A percentile compares a stretch with the other conserved stretches of the same genome.
phyloP scores from a whole-genome alignment of 805 yeast species.

The Zygosaccharomyces bisporus region DNA sequence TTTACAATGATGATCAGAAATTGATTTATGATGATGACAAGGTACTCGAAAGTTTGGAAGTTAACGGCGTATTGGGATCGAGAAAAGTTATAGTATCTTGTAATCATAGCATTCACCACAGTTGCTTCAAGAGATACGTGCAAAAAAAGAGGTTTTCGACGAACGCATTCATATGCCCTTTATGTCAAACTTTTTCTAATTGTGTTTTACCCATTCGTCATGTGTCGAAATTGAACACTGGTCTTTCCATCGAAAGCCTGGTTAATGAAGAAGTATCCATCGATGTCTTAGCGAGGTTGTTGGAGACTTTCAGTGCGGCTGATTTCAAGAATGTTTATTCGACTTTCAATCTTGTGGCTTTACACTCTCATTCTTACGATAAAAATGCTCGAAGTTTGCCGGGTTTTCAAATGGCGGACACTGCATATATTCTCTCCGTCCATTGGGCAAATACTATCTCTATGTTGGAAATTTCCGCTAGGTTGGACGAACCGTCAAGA shows the following conservation, averaged over 20 bases:
- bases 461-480: slow-evolving; percentile 55
- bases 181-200: slow-evolving; percentile 71
- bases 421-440: slow-evolving; percentile 20
- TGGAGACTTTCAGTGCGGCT: slow-evolving; percentile 17
- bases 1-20: slow-evolving; percentile 26
- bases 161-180: slow-evolving; percentile 82
- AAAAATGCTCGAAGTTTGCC: slow-evolving; percentile 15
- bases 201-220: slow-evolving; percentile 31
- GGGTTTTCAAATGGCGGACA: slow-evolving; percentile 19
- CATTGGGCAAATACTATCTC: slow-evolving; percentile 41
- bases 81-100: slow-evolving; percentile 64
- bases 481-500: slow-evolving; percentile 42
- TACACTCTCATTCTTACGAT: slow-evolving; percentile 26
- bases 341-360: slow-evolving; percentile 19
- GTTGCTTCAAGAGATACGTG: slow-evolving; percentile 68
- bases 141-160: slow-evolving; percentile 54
- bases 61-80: slow-evolving; percentile 16
- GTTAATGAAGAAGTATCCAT: slow-evolving; percentile 12
- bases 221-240: slow-evolving; percentile 14
- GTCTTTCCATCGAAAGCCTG: slow-evolving; percentile 10
- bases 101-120: slow-evolving; percentile 88
- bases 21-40: slow-evolving; percentile 23
- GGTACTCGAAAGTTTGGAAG: slow-evolving; percentile 18
- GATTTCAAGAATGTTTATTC: slow-evolving; percentile 18
- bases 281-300: slow-evolving; percentile 11